Percentiles rank a stretch among this genome's conserved stretches.
Conservation (phyloP, 805 yeast genomes). For the Nakazawaea ambrosiae region DNA sequence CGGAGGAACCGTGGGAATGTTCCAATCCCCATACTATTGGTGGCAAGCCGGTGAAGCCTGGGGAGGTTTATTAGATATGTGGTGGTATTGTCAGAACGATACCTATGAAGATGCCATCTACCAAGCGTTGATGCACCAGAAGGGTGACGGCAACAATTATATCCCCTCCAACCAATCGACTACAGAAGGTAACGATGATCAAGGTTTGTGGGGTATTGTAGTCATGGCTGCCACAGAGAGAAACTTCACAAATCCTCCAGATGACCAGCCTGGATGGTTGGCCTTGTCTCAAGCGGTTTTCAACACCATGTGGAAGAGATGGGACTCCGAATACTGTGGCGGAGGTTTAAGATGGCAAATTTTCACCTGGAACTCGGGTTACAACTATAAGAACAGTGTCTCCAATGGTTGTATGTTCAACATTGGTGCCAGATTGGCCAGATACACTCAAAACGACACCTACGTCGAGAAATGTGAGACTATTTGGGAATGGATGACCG, state of each 20-base stretch:
- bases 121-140: constrained; percentile 64
- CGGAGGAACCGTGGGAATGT: constrained; percentile 86
- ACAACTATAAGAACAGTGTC: constrained; percentile 85
- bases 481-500: constrained; percentile 77
- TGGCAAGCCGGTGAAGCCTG: constrained; percentile 98
- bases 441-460: constrained; percentile 69
- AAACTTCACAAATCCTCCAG: constrained; percentile 68
- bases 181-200: constrained; percentile 97
- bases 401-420: constrained; percentile 89
- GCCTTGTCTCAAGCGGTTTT: constrained; percentile 82
- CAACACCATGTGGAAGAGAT: constrained; percentile 82
- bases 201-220: constrained; percentile 94
- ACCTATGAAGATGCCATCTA: constrained; percentile 54
- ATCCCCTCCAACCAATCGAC: constrained; percentile 84
- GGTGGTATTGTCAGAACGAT: constrained; percentile 62
- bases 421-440: constrained; percentile 77
- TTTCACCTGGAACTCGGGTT: constrained; percentile 89
- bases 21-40: constrained; percentile 90
- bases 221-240: constrained; percentile 90
- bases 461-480: constrained; percentile 70
- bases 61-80: constrained; percentile 79
- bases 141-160: constrained; percentile 67
- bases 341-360: constrained; percentile 98
- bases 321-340: constrained; percentile 69
- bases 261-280: constrained; percentile 67